Conservation (phyloP, 768 basidiomycete species). For the Macrocybe gigantea region DNA sequence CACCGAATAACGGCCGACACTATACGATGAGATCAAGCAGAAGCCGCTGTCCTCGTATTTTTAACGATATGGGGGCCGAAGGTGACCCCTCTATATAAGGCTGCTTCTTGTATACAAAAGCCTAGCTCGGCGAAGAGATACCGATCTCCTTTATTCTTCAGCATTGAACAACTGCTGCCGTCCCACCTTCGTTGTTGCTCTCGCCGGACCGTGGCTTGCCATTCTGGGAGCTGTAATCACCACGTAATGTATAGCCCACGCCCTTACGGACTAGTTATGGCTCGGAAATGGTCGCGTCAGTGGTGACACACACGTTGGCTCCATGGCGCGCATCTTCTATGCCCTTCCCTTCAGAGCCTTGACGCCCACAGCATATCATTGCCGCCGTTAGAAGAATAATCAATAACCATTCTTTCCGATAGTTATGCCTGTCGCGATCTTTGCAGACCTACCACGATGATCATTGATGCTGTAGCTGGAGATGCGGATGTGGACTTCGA, state of each 20-base stretch:
- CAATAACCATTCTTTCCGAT: neutral
- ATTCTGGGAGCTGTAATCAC: constrained; percentile 27
- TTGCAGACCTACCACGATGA: constrained; percentile 4
- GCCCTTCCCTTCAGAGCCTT: constrained; percentile 15
- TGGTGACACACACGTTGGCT: constrained; percentile 12
- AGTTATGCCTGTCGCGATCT: constrained; percentile 5
- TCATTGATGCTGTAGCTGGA: neutral
- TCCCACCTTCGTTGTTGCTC: constrained; percentile 25
- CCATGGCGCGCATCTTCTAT: constrained; percentile 16
- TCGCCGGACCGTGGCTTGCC: constrained; percentile 24
- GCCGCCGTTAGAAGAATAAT: neutral
- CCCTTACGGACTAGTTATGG: constrained; percentile 28
- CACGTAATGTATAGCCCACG: constrained; percentile 19
- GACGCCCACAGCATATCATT: neutral
- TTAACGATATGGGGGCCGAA: constrained; percentile 11
- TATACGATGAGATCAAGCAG: too few species aligned
- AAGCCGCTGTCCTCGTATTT: too few species aligned
- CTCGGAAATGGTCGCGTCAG: constrained; percentile 13
- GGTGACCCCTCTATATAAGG: constrained; percentile 18
- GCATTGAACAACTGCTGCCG: constrained; percentile 14
- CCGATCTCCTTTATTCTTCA: constrained; percentile 6
- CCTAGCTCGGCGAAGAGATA: constrained; percentile 5
- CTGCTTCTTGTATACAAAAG: constrained; percentile 11
- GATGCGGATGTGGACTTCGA: neutral
- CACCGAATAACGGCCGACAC: too few species aligned